Evolutionary conservation across 306 rosid genomes (phyloP).

Genomic region (Dicorynia guianensis): DNA sequence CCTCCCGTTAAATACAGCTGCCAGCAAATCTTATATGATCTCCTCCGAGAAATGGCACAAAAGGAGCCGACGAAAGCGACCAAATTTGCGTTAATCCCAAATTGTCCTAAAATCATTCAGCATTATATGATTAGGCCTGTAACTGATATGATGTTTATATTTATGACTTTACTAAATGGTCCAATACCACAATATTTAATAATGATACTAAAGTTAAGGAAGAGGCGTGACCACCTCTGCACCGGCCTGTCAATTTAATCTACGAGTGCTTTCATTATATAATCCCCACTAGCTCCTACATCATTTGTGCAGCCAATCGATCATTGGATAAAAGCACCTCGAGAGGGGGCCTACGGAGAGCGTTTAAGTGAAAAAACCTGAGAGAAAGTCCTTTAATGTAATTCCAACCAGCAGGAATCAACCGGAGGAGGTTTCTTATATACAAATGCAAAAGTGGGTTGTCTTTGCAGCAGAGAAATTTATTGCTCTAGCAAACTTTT

Average conservation of each 20-base stretch:
- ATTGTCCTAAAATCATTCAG: conserved; percentile 22
- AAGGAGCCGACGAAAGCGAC: conserved; percentile 16
- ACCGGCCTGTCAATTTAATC: conserved; percentile 40
- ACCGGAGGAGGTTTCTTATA: conserved; percentile 24
- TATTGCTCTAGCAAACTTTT: conserved; percentile 35
- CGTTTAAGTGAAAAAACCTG: conserved; percentile 28
- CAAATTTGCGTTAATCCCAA: conserved; percentile 26
- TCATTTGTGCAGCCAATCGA: conserved; percentile 31
- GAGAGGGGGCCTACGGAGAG: conserved; percentile 22
- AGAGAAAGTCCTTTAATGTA: conserved; percentile 43
- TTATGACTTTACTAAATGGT: no score
- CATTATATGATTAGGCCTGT: neutral
- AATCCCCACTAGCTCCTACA: conserved; percentile 37
- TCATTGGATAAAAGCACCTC: conserved; percentile 47
- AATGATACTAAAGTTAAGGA: conserved; percentile 24
- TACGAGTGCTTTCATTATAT: conserved; percentile 39
- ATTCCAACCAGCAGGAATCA: conserved; percentile 42
- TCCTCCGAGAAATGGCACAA: neutral
- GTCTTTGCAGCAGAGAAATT: conserved; percentile 35
- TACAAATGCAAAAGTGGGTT: conserved; percentile 25
- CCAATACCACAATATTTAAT: no score
- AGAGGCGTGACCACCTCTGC: conserved; percentile 52
- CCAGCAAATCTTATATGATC: conserved; percentile 18
- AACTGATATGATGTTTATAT: no score
- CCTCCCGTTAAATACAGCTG: neutral